Percentiles rank a stretch among this genome's conserved stretches.
These are phyloP conservation scores for Coniochaeta pulveracea DNA, from an alignment of 2,329 filamentous ascomycete species.

Conservation along the genomic window DNA sequence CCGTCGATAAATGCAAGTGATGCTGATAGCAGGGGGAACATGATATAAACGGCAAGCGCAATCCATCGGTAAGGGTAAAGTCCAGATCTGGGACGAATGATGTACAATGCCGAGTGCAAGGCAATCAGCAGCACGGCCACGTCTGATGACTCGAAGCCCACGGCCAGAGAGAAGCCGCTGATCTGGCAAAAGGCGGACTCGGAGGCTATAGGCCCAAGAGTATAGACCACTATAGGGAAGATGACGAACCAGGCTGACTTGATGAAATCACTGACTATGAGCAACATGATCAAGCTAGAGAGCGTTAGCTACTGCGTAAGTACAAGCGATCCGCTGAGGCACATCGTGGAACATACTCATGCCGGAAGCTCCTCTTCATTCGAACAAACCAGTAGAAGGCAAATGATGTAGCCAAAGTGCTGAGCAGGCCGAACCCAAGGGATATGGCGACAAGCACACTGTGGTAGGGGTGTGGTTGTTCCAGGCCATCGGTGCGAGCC, in stretches of 20 bases:
- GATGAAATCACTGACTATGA: conserved; percentile 62
- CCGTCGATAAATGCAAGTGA: conserved; percentile 50
- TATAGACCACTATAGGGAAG: conserved; percentile 49
- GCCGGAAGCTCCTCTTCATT: conserved; percentile 64
- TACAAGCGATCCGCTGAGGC: neutral
- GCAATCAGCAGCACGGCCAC: conserved; percentile 63
- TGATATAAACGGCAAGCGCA: conserved; percentile 45
- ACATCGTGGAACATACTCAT: conserved; percentile 40
- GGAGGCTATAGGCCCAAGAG: conserved; percentile 35
- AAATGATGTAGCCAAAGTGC: conserved; percentile 41
- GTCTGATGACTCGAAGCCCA: conserved; percentile 61
- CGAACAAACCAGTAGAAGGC: conserved; percentile 62
- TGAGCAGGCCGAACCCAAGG: conserved; percentile 34
- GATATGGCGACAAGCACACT: conserved; percentile 11
- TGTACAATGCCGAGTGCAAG: conserved; percentile 60
- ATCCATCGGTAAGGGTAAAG: conserved; percentile 55
- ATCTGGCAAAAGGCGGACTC: conserved; percentile 51
- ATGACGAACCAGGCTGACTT: conserved; percentile 59
- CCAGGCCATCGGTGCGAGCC: too few species aligned
- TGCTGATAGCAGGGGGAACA: conserved; percentile 48
- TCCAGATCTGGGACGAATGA: conserved; percentile 53
- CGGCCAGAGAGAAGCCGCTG: conserved; percentile 55
- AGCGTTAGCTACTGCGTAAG: conserved; percentile 11
- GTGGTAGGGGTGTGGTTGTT: too few species aligned
- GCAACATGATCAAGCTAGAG: conserved; percentile 57